Evolutionary conservation across 108 stramenopile genomes (phyloP), one percentile per base, ranked within the genome.

Genomic region (Cyclostephanos invisitatus): DNA sequence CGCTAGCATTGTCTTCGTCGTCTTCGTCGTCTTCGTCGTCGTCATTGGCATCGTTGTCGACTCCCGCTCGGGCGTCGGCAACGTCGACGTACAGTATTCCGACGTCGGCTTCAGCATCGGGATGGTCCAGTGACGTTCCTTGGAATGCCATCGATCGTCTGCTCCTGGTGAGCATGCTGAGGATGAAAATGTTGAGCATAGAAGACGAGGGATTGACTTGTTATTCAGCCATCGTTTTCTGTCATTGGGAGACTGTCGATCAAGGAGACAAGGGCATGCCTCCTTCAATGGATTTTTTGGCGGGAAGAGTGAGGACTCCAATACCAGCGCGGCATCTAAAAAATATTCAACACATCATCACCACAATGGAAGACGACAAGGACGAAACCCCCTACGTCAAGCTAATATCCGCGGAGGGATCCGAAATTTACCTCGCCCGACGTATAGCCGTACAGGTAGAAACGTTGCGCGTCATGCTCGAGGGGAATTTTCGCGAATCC

Each of bases 381-480:
- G 67, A 74, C 53, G 46, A 75, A 64, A 40, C 61, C 9, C 70
- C 68, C 59, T 91, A 88, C 66, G 85, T 95, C 66, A 95, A 92
- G 64, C 83, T 95, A 14, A 73, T 95, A n/a, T 87, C 86, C 67
- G 87, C 89, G 15, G 90, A 91, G 67, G 89, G 87, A 6, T 64
- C 77, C 38, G 94, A 95, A 67, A 68, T 83, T 18, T 82, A 62
- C 66, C 50, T 77, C 2, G 65, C 59, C 37, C 72, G 72, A 2
- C 72, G 77, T 44, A 74, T 81, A 28, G 80, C 80, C 38, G 58
- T 74, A 12, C 80, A 81, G 56, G 80, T 81, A 64, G 83, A 78
- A 24, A 95, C 91, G 7, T 87, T 95, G 37, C 68, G 85, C 8
- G 85, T 83, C 29, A 95, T 92, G 91, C 79, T 95, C 54, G 89